These are phyloP conservation scores for Acer negundo DNA, from an alignment of 345 rosid genomes.

Conservation along the genomic window DNA sequence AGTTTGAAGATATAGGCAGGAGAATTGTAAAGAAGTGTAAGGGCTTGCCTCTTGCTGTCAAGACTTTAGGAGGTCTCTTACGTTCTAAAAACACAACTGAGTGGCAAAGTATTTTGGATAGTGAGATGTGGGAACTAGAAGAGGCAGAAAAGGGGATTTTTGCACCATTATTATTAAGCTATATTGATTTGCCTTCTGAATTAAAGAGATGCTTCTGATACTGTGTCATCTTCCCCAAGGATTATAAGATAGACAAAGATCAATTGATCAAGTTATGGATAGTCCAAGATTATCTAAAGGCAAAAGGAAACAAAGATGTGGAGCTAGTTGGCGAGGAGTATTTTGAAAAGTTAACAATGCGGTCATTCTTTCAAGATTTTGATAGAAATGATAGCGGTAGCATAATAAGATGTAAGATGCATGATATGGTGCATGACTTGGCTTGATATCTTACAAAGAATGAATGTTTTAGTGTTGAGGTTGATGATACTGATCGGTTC, in stretches of 20 bases:
- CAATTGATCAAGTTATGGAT: not conserved
- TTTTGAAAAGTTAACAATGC: not conserved
- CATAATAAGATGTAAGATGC: not conserved
- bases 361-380: not conserved
- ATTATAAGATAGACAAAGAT: not conserved
- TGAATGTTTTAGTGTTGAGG: not conserved
- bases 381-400: too few species aligned
- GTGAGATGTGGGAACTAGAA: not conserved
- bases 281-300: not conserved
- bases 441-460: not conserved
- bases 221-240: not conserved
- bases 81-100: not conserved
- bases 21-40: not conserved
- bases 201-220: not conserved
- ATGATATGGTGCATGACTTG: slow-evolving; percentile 3
- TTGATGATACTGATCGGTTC: not conserved
- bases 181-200: not conserved
- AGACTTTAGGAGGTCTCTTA: not conserved
- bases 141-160: not conserved
- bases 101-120: not conserved
- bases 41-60: not conserved
- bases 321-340: not conserved
- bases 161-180: not conserved
- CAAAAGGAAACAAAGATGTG: not conserved
- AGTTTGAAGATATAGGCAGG: not conserved